Base-by-base conservation (phyloP, 2,329 filamentous ascomycete genomes). In the Exophiala lecanii-corni region DNA sequence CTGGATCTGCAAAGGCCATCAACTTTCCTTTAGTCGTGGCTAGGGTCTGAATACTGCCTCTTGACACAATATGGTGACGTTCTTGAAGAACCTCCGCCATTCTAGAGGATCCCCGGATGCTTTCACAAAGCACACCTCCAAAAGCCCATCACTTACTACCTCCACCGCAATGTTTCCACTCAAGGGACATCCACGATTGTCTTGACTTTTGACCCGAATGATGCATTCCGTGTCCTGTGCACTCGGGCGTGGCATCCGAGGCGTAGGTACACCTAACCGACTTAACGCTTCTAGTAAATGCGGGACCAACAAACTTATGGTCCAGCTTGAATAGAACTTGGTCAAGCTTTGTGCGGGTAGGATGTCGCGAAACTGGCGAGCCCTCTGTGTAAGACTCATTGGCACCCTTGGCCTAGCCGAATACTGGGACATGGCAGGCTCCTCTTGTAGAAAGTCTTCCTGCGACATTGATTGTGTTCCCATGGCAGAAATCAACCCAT, bases 41-140 rank as follows among this genome's bases (percentile, higher is more conserved):
- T n/a, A n/a, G n/a, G 77, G 78, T 53, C 74, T 75, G 62, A 81
- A 86, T 33, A 97, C 82, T 6, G 81, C 88, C 60, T 95, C 88
- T 60, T 86, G 86, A 67, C 89, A 94, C 47, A 91, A 72, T 51
- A 94, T 73, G 20, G 86, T 86, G n/a, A 96, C 78, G 64, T 88
- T 89, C 69, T 98, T 98, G 73, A 98, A 98, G 62, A 98, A 88
- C 23, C 92, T 74, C 48, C 92, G 79, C 92, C 94, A 98, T 69
- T 97, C 91, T 37, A 98, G 68, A 4, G 92, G 92, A 69, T 98
- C 92, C 4, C 92, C 92, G 69, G 95, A 96, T 41, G 86, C 76
- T 69, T 98, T 98, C 54, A 94, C 78, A 61, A 98, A 97, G 39
- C 88, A 77, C 19, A 96, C 86, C 63, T 96, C 89, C 17, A 89